phyloP scores from a whole-genome alignment of 2,329 filamentous ascomycete species.

The Diaporthe citrichinensis region DNA sequence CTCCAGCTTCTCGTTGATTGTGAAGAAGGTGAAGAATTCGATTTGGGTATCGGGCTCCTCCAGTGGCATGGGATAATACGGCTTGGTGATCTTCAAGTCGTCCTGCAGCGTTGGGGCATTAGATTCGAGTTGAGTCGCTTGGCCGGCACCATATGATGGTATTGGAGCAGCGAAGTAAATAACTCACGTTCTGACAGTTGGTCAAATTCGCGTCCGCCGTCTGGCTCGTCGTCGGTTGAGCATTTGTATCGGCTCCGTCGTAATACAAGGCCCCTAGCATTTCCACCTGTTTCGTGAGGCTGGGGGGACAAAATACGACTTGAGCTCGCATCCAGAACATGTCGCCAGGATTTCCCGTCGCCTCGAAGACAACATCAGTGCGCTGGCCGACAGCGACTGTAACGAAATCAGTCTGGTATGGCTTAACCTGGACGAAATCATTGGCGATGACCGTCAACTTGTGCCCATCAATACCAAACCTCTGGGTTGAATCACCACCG shows the following conservation, averaged over 20 bases:
- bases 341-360: neutral
- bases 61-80: neutral
- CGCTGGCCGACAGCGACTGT: conserved; percentile 1
- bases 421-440: neutral
- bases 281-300: conserved; percentile 2
- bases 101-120: neutral
- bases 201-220: neutral
- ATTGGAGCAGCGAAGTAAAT: neutral
- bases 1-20: conserved; percentile 1
- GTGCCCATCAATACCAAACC: neutral
- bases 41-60: neutral
- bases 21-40: conserved; percentile 4
- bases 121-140: neutral
- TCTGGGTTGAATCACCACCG: conserved; percentile 7
- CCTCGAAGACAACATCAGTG: neutral
- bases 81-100: conserved; percentile 5
- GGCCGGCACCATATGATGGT: neutral
- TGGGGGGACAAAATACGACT: conserved; percentile 4
- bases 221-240: neutral
- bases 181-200: conserved; percentile 8
- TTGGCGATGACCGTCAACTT: neutral
- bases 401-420: conserved; percentile 1
- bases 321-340: conserved; percentile 5
- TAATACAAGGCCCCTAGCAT: neutral
- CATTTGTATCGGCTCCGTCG: neutral